Conservation (phyloP, 2,329 filamentous ascomycete genomes). For the Cadophora sp. region DNA sequence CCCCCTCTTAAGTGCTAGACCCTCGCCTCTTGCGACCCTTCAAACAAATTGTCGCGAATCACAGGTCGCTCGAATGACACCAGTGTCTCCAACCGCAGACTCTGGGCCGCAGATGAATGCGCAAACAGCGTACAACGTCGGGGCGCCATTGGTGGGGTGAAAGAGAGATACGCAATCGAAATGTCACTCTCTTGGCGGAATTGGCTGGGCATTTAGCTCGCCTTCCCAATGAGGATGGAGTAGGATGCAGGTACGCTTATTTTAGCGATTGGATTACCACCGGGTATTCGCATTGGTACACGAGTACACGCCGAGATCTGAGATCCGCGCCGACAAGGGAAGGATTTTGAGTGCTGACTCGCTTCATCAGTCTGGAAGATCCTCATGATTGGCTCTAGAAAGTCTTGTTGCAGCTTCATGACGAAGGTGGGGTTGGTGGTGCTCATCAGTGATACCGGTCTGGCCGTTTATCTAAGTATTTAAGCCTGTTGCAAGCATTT, state of each 20-base stretch:
- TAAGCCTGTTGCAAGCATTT: too few species aligned
- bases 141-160: not conserved
- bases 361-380: not conserved
- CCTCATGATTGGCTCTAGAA: not conserved
- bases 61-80: not conserved
- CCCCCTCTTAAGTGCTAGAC: slow-evolving; percentile 7
- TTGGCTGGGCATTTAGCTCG: slow-evolving; percentile 4
- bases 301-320: not conserved
- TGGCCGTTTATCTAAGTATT: too few species aligned
- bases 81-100: not conserved
- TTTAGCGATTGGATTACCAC: not conserved
- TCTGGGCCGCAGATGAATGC: not conserved
- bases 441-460: too few species aligned
- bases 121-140: not conserved
- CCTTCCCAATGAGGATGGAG: not conserved
- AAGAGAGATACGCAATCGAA: slow-evolving; percentile 6
- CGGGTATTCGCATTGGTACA: not conserved
- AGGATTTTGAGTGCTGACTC: slow-evolving; percentile 9
- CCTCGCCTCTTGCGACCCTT: slow-evolving; percentile 8
- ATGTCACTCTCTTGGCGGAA: slow-evolving; percentile 7
- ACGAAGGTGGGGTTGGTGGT: not conserved
- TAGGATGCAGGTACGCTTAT: slow-evolving; percentile 3
- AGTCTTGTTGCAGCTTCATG: not conserved
- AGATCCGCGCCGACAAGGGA: not conserved
- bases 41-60: slow-evolving; percentile 10